A percentile compares a stretch with the other conserved stretches of the same genome.
Conservation (phyloP, 2,329 filamentous ascomycete genomes). For the Colletotrichum somersetense region DNA sequence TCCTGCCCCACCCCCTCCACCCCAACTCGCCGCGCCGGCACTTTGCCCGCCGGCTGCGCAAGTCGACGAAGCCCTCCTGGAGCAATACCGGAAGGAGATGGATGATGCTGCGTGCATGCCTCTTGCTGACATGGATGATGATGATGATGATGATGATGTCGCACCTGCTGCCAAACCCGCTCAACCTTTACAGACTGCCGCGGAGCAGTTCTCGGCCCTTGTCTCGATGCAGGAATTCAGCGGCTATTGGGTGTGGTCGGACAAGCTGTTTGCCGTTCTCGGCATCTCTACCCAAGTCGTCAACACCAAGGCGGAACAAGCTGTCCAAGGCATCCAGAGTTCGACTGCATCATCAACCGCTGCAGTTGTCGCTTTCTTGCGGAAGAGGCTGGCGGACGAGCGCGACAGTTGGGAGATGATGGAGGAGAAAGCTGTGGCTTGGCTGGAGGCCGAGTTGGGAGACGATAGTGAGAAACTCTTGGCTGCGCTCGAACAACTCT, state of each 20-base stretch:
- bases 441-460: constrained; percentile 53
- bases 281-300: constrained; percentile 41
- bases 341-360: constrained; percentile 48
- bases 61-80: constrained; percentile 85
- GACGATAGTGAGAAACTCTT: constrained; percentile 2
- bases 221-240: constrained; percentile 68
- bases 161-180: background rate
- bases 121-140: constrained; percentile 75
- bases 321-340: rapidly evolving
- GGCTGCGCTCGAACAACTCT: background rate
- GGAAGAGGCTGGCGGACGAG: constrained; percentile 57
- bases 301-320: background rate
- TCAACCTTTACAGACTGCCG: background rate
- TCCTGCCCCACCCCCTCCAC: background rate
- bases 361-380: constrained; percentile 63
- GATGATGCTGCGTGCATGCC: constrained; percentile 79
- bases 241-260: constrained; percentile 63
- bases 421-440: constrained; percentile 68
- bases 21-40: constrained; percentile 57
- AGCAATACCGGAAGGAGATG: constrained; percentile 91
- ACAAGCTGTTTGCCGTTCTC: constrained; percentile 47
- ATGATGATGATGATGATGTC: background rate
- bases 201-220: constrained; percentile 55
- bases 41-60: constrained; percentile 92
- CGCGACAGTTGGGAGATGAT: constrained; percentile 74